Evolutionary conservation across 768 basidiomycete species (phyloP).

Genomic region (Auriscalpium orientale): DNA sequence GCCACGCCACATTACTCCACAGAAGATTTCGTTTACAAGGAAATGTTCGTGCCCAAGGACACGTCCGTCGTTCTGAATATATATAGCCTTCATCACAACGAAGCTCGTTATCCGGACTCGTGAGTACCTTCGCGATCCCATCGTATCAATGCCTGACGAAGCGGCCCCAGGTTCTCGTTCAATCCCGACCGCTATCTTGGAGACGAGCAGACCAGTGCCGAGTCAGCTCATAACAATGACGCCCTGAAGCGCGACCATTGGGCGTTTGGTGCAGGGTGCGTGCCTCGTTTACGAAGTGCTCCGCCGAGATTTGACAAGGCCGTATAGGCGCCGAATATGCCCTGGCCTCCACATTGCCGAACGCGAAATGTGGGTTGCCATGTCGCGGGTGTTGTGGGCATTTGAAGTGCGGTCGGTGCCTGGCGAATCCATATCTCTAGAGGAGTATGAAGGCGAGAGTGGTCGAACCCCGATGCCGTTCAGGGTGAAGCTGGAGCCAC

Average conservation of each 20-base stretch:
- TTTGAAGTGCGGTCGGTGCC: slow-evolving; percentile 35
- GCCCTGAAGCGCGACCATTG: slow-evolving; percentile 42
- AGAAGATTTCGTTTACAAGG: slow-evolving; percentile 25
- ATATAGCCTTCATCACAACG: slow-evolving; percentile 21
- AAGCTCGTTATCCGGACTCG: slow-evolving; percentile 33
- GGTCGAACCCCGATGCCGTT: slow-evolving; percentile 40
- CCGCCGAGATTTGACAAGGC: not conserved
- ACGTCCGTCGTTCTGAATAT: slow-evolving; percentile 22
- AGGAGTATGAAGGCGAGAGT: slow-evolving; percentile 40
- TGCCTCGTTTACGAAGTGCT: slow-evolving; percentile 1
- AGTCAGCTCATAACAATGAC: slow-evolving; percentile 36
- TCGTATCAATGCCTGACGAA: not conserved
- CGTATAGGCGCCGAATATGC: slow-evolving; percentile 28
- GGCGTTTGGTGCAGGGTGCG: slow-evolving; percentile 43
- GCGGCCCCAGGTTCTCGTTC: slow-evolving; percentile 16
- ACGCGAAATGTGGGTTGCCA: slow-evolving; percentile 36
- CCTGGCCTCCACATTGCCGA: slow-evolving; percentile 40
- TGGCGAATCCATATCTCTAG: slow-evolving; percentile 35
- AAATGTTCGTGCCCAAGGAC: slow-evolving; percentile 24
- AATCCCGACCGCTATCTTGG: slow-evolving; percentile 41
- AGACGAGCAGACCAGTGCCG: slow-evolving; percentile 30
- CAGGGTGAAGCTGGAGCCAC: slow-evolving; percentile 20
- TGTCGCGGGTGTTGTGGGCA: slow-evolving; percentile 41
- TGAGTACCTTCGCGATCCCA: slow-evolving; percentile 20
- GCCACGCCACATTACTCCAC: slow-evolving; percentile 23